Conservation (phyloP, 2,329 filamentous ascomycete genomes). For the Cladosporium sphaerospermum region DNA sequence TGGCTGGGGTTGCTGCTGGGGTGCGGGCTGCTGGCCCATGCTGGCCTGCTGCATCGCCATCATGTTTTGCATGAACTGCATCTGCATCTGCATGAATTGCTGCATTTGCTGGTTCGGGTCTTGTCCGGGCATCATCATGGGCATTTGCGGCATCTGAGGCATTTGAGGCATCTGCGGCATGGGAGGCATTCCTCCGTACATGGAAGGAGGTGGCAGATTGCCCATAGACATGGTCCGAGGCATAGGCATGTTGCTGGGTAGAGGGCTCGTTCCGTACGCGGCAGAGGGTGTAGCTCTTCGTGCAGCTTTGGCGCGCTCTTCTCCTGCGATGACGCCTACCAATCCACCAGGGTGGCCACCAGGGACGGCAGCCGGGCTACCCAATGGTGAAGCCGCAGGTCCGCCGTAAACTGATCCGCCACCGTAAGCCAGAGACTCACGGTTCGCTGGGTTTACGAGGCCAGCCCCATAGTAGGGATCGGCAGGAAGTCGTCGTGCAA, state of each 20-base stretch:
- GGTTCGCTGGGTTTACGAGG: conserved; percentile 62
- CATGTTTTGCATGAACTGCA: conserved; percentile 36
- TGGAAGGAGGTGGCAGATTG: conserved; percentile 22
- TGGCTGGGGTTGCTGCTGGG: conserved; percentile 12
- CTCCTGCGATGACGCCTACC: conserved; percentile 79
- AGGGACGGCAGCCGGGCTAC: background rate
- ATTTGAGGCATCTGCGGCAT: conserved; percentile 25
- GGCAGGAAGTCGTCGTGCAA: conserved; percentile 73
- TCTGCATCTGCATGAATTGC: conserved; percentile 35
- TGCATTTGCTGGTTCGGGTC: conserved; percentile 28
- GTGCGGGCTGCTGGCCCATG: conserved; percentile 16
- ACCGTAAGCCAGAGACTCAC: conserved; percentile 60
- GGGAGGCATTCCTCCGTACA: conserved; percentile 21
- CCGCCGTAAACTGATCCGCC: conserved; percentile 38
- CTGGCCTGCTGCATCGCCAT: conserved; percentile 32
- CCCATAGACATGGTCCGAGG: conserved; percentile 31
- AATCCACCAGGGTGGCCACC: conserved; percentile 64
- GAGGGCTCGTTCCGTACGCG: conserved; percentile 21
- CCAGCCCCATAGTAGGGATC: conserved; percentile 81
- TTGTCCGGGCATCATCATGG: conserved; percentile 16
- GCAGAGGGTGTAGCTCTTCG: conserved; percentile 70
- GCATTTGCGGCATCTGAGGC: conserved; percentile 22
- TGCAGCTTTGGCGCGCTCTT: conserved; percentile 73
- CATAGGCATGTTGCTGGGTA: conserved; percentile 26
- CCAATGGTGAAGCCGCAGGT: conserved; percentile 9